Percentiles rank a stretch among this genome's conserved stretches.
Conservation (phyloP, 176 grass and related monocot species). For the Oryza glaberrima region DNA sequence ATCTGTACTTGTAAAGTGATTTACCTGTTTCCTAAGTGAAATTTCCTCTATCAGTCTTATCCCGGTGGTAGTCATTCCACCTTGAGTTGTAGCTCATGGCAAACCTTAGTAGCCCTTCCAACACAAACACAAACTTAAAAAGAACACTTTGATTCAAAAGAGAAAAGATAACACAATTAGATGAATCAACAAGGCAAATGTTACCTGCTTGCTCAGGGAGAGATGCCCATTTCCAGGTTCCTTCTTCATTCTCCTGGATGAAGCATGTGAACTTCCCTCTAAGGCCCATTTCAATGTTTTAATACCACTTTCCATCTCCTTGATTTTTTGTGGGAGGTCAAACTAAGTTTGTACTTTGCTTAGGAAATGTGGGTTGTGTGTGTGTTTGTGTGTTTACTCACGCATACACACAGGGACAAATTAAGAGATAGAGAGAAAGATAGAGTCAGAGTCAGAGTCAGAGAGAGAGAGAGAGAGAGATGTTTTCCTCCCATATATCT, state of each 20-base stretch:
- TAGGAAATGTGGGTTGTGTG: neutral
- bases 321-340: neutral
- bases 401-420: neutral
- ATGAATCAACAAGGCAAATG: neutral
- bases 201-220: neutral
- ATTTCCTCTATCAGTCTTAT: neutral
- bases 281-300: neutral
- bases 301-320: neutral
- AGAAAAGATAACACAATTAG: neutral
- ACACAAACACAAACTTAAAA: neutral
- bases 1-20: neutral
- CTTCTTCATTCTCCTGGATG: neutral
- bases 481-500: neutral
- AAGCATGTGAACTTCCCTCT: neutral
- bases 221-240: neutral
- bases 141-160: neutral
- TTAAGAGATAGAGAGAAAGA: neutral
- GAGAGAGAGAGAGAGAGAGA: too few relatives aligned
- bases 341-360: neutral
- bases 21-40: neutral
- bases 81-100: neutral
- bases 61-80: slow-evolving; percentile 4
- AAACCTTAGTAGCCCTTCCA: neutral
- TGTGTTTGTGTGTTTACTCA: neutral
- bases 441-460: too few relatives aligned